Percentiles rank a stretch among this genome's conserved stretches.
phyloP scores from a whole-genome alignment of 257 asterid species.

The Coffea eugenioides region DNA sequence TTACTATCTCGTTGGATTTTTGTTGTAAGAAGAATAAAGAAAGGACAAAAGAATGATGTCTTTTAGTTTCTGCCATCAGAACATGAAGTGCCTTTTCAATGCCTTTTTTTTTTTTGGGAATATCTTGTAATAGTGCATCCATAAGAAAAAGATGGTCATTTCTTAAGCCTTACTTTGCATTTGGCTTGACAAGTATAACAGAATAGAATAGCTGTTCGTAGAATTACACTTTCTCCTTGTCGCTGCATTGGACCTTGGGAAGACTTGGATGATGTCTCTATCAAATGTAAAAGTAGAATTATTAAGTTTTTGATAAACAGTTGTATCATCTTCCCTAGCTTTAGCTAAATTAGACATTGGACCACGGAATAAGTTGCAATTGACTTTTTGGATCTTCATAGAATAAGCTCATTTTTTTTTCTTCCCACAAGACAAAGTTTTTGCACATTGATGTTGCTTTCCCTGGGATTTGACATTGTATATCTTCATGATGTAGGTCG shows the following conservation, averaged over 20 bases:
- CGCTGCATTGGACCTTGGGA: background rate
- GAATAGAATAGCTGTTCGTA: background rate
- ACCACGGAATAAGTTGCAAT: background rate
- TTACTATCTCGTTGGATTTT: background rate
- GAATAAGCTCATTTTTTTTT: background rate
- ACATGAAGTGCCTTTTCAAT: background rate
- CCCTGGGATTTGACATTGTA: background rate
- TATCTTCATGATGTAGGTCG: conserved; percentile 51
- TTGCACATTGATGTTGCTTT: background rate
- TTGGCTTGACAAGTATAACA: background rate
- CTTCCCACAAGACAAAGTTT: background rate
- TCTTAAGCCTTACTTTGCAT: background rate
- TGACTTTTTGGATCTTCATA: background rate
- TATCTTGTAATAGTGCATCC: background rate
- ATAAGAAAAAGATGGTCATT: background rate
- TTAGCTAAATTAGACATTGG: background rate
- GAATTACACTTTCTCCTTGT: background rate
- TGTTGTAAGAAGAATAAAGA: background rate
- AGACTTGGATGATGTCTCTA: background rate
- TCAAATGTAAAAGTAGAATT: background rate
- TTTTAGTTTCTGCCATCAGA: background rate
- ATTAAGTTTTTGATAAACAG: background rate
- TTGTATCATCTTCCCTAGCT: background rate
- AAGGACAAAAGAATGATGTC: background rate
- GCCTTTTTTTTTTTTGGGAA: background rate